Percentiles rank a stretch among this genome's conserved stretches.
Conservation (phyloP, 2,329 filamentous ascomycete species). For the Talaromyces sp. region DNA sequence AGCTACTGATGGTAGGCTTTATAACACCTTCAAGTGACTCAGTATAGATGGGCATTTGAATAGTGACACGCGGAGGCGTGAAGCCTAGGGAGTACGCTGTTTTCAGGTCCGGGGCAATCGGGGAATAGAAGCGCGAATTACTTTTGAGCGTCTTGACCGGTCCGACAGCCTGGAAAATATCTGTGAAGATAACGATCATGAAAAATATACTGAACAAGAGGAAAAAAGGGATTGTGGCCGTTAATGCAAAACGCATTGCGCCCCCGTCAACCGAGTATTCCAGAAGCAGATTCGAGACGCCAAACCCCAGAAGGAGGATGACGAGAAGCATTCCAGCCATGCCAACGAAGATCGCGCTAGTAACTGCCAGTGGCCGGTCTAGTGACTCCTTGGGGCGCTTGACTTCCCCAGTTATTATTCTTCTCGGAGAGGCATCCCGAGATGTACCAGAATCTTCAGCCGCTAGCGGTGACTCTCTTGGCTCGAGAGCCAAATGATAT, state of each 20-base stretch:
- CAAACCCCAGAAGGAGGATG: slow-evolving; percentile 39
- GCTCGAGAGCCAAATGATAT: slow-evolving; percentile 25
- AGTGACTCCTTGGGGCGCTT: slow-evolving; percentile 37
- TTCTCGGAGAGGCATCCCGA: slow-evolving; percentile 9
- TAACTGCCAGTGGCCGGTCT: slow-evolving; percentile 39
- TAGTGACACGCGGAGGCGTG: slow-evolving; percentile 52
- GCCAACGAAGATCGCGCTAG: slow-evolving; percentile 40
- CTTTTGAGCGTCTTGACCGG: slow-evolving; percentile 44
- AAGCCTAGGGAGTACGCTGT: slow-evolving; percentile 22
- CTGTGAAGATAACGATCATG: slow-evolving; percentile 47
- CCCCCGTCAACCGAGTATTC: slow-evolving; percentile 38
- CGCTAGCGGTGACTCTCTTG: slow-evolving; percentile 23
- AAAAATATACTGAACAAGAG: slow-evolving; percentile 47
- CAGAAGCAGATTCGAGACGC: slow-evolving; percentile 38
- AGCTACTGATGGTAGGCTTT: slow-evolving; percentile 53
- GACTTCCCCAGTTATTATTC: slow-evolving; percentile 22
- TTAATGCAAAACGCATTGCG: slow-evolving; percentile 28
- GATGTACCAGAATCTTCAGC: background rate
- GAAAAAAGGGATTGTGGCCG: slow-evolving; percentile 36
- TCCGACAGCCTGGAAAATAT: slow-evolving; percentile 51
- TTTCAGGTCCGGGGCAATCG: slow-evolving; percentile 21
- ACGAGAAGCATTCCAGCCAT: slow-evolving; percentile 38
- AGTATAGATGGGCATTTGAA: slow-evolving; percentile 86
- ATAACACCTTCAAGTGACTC: slow-evolving; percentile 71
- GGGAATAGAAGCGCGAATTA: slow-evolving; percentile 48